Evolutionary conservation across 768 basidiomycete species (phyloP).

Genomic region (Rubroboletus satanas): DNA sequence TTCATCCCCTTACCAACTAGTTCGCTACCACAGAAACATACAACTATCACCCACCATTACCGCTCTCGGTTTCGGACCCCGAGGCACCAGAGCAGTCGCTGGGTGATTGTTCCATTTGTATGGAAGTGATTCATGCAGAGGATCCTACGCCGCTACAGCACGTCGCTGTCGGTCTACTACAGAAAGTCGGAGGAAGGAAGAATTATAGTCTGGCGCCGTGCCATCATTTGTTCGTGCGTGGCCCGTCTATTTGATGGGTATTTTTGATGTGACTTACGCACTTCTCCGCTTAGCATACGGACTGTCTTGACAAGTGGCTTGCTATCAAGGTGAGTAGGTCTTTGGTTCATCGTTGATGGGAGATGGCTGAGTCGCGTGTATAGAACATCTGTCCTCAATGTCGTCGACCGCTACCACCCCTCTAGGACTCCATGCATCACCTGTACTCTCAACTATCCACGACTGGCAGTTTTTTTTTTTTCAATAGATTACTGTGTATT

Average conservation of each 20-base stretch:
- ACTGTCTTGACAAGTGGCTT: constrained; percentile 84
- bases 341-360: neutral
- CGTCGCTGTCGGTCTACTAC: constrained; percentile 37
- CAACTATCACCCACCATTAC: constrained; percentile 82
- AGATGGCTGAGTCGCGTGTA: neutral
- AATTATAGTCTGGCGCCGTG: constrained; percentile 86
- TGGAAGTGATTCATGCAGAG: constrained; percentile 75
- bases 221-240: constrained; percentile 78
- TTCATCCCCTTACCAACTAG: constrained; percentile 32
- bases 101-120: constrained; percentile 90
- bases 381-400: constrained; percentile 93
- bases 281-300: constrained; percentile 58
- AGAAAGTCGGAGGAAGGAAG: constrained; percentile 43
- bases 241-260: neutral
- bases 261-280: neutral
- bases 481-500: constrained; percentile 1
- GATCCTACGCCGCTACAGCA: constrained; percentile 36
- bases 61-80: constrained; percentile 51
- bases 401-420: constrained; percentile 75
- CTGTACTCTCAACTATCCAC: constrained; percentile 1
- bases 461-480: neutral
- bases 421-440: constrained; percentile 37
- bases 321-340: constrained; percentile 56
- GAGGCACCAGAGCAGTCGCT: constrained; percentile 74
- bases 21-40: constrained; percentile 59